Evolutionary conservation across 1,284 basidiomycete genomes (phyloP), one percentile per base, ranked within the genome.

Genomic region (Mrakiaceae sp.): DNA sequence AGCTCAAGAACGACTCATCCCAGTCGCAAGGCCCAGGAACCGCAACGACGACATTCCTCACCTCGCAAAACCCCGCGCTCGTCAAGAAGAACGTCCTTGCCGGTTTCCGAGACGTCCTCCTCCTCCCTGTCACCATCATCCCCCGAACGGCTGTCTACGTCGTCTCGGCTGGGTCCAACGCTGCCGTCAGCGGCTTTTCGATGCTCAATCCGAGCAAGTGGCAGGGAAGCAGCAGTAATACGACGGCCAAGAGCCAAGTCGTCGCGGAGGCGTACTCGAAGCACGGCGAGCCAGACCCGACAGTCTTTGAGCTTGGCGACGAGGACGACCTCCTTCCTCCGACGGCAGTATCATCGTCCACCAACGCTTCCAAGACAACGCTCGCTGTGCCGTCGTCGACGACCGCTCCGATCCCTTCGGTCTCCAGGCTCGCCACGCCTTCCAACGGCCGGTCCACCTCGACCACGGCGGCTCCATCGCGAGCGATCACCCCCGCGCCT

Each of bases 111-210:
- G 87, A 90, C 67, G 84, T 92, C 0, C 83, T 98, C 0, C 79
- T 98, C 0, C 79, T 97, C 0, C 95, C 95, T 0, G 95, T 98
- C 16, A 96, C 92, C 1, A 96, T 98, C 70, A 93, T 98, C 0
- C 95, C 95, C 0, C 84, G 90, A 8, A 89, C 91, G 0, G 84
- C 85, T 5, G 85, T 86, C 50, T 78, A 76, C 0, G 79, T 78
- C 49, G 85, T 87, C 39, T 85, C 83, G n/a, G 88, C 83, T 0
- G 80, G 78, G 6, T 86, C 88, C 0, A 85, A 79, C 1, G 88
- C 87, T 10, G 88, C 90, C 1, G 89, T 87, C 9, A 87, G 88
- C 65, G 90, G 90, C 0, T 85, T 91, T 49, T 78, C 84, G 0
- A 92, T 91, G 89, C 78, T 91, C 42, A 92, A 92, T 71, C 90